Percentiles rank a stretch among this genome's conserved stretches.
phyloP scores from a whole-genome alignment of 805 yeast species.

The Cyberlindnera bimundalis region DNA sequence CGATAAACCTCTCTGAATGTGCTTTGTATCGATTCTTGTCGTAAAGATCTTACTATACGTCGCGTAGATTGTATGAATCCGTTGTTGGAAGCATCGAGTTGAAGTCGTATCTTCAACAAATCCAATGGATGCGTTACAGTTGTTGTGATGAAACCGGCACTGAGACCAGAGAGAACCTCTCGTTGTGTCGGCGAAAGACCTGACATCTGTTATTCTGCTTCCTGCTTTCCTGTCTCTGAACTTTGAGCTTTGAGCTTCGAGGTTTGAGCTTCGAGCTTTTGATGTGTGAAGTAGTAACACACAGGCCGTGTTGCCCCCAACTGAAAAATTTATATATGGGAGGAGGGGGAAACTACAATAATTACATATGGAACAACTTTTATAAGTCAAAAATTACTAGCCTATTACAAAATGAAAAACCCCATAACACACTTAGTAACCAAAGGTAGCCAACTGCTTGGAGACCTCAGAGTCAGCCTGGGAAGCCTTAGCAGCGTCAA shows the following conservation, averaged over 20 bases:
- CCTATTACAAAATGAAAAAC: constrained; percentile 9
- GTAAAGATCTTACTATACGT: constrained; percentile 7
- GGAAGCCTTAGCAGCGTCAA: constrained; percentile 79
- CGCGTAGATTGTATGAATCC: constrained; percentile 9
- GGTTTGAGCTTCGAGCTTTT: too few relatives aligned
- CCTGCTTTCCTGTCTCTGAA: too few relatives aligned
- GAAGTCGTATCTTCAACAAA: constrained; percentile 77
- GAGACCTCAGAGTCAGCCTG: constrained; percentile 90
- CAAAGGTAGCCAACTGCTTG: constrained; percentile 91
- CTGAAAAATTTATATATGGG: too few relatives aligned
- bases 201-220: background rate
- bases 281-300: too few relatives aligned
- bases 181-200: constrained; percentile 9
- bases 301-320: too few relatives aligned
- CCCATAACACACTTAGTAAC: constrained; percentile 66
- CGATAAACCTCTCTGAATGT: constrained; percentile 20
- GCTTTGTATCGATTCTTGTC: constrained; percentile 13
- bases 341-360: too few relatives aligned
- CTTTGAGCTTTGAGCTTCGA: too few relatives aligned
- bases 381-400: constrained; percentile 6
- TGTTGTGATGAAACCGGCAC: constrained; percentile 82
- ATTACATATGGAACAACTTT: constrained; percentile 11
- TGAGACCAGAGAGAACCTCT: constrained; percentile 59
- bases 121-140: constrained; percentile 86
- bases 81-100: constrained; percentile 41